Evolutionary conservation across 2,329 filamentous ascomycete genomes (phyloP).

Genomic region (Alternaria solani): DNA sequence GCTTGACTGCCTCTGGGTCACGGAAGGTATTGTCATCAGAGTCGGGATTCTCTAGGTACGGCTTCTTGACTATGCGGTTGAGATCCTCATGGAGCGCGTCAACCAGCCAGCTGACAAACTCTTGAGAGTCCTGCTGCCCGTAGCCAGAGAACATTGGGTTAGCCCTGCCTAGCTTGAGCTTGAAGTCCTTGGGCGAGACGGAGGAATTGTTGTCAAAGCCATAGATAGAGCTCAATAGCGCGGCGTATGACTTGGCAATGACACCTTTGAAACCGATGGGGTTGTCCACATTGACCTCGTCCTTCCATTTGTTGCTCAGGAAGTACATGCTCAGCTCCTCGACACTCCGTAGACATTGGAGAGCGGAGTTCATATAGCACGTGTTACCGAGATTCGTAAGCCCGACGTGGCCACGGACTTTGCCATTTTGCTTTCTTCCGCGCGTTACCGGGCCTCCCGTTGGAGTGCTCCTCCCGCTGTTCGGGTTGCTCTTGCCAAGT

Average conservation of each 20-base stretch:
- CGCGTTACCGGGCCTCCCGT: conserved; percentile 71
- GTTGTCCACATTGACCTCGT: conserved; percentile 85
- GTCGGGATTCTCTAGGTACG: conserved; percentile 96
- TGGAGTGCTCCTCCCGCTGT: conserved; percentile 74
- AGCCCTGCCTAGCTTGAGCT: conserved; percentile 79
- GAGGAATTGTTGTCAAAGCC: conserved; percentile 70
- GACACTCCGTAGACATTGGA: conserved; percentile 93
- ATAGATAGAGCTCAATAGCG: conserved; percentile 80
- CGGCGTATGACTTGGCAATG: conserved; percentile 84
- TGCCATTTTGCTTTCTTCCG: conserved; percentile 74
- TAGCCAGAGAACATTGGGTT: conserved; percentile 91
- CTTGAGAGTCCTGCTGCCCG: conserved; percentile 96
- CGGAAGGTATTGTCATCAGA: conserved; percentile 96
- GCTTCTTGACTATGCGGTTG: conserved; percentile 92
- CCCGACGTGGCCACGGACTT: conserved; percentile 78
- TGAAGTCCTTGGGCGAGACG: conserved; percentile 82
- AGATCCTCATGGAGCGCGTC: conserved; percentile 95
- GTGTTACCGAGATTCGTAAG: conserved; percentile 94
- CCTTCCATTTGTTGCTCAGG: conserved; percentile 69
- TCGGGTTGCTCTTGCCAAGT: conserved; percentile 52
- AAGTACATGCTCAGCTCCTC: conserved; percentile 96
- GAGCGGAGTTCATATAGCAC: conserved; percentile 98
- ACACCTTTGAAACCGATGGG: conserved; percentile 84
- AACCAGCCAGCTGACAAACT: conserved; percentile 93
- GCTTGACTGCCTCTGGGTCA: conserved; percentile 78